phyloP scores from a whole-genome alignment of 371 early-diverging fungal species.

The Lichtheimia ornata region DNA sequence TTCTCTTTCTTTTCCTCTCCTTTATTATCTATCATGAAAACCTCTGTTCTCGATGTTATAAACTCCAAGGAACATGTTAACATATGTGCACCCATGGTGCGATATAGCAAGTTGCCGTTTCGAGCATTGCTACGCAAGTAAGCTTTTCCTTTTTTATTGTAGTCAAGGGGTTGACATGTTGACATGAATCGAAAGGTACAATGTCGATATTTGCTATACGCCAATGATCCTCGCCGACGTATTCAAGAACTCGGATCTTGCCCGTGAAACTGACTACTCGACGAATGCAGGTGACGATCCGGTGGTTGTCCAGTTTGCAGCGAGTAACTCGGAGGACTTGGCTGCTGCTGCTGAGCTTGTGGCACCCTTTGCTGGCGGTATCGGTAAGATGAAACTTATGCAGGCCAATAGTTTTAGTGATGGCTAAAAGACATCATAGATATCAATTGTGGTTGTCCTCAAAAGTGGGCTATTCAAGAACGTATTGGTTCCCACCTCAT shows the following conservation, averaged over 20 bases:
- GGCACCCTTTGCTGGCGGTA: conserved; percentile 76
- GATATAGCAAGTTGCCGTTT: conserved; percentile 95
- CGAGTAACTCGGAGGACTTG: conserved; percentile 76
- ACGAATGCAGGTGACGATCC: conserved; percentile 81
- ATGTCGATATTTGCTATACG: conserved; percentile 92
- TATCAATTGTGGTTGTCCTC: conserved; percentile 89
- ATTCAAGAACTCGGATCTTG: conserved; percentile 80
- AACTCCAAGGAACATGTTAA: conserved; percentile 58
- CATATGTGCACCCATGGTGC: conserved; percentile 97
- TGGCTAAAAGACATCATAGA: conserved; percentile 35
- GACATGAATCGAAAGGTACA: conserved; percentile 52
- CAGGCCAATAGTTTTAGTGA: background rate
- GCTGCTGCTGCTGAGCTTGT: conserved; percentile 87
- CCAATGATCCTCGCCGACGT: conserved; percentile 98
- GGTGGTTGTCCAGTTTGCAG: conserved; percentile 94
- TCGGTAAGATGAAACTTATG: conserved; percentile 32
- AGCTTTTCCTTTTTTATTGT: conserved; percentile 13
- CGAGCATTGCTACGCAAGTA: conserved; percentile 85
- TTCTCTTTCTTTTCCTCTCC: background rate
- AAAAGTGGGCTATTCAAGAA: conserved; percentile 86
- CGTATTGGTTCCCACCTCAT: conserved; percentile 77
- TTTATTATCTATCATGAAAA: background rate
- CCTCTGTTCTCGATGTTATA: conserved; percentile 7
- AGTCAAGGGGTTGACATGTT: background rate
- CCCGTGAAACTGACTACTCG: conserved; percentile 82